phyloP scores from a whole-genome alignment of 2,329 filamentous ascomycete species.

The Colletotrichum sansevieriae region DNA sequence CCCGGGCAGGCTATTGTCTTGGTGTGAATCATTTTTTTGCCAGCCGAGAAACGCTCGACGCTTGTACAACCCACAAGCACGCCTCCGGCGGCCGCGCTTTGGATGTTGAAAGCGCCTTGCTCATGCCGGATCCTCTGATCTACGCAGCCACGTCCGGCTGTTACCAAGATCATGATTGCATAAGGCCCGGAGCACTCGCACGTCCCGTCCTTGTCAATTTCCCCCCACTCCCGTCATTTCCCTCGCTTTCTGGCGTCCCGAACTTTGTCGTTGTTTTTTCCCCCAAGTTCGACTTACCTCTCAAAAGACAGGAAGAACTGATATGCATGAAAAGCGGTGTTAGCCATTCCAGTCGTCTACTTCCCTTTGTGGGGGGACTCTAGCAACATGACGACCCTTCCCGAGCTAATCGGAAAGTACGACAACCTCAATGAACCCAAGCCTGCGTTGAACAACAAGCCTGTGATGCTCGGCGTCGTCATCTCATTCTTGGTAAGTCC shows the following conservation, averaged over 20 bases:
- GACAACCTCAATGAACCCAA: constrained; percentile 39
- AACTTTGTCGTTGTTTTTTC: not conserved
- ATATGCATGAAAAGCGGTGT: constrained; percentile 24
- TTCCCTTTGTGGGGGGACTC: not conserved
- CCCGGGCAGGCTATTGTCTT: constrained; percentile 3
- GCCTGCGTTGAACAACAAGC: constrained; percentile 36
- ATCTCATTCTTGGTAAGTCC: constrained; percentile 38
- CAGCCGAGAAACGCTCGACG: constrained; percentile 24
- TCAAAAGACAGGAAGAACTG: not conserved
- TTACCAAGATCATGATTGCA: constrained; percentile 12
- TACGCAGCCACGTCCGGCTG: constrained; percentile 16
- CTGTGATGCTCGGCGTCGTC: constrained; percentile 38
- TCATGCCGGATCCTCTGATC: constrained; percentile 7
- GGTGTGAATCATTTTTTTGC: constrained; percentile 7
- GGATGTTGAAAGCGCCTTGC: not conserved
- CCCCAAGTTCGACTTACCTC: not conserved
- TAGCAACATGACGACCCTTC: constrained; percentile 28
- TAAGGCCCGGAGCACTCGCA: constrained; percentile 21
- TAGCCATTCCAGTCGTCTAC: not conserved
- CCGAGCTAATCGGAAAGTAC: constrained; percentile 36
- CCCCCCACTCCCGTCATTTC: not conserved
- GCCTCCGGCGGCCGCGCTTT: constrained; percentile 22
- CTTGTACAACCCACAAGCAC: constrained; percentile 15
- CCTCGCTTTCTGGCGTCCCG: not conserved
- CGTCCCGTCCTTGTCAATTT: not conserved